Base-by-base conservation (phyloP, 2,329 filamentous ascomycete species). In the Pyrenochaeta sp. region DNA sequence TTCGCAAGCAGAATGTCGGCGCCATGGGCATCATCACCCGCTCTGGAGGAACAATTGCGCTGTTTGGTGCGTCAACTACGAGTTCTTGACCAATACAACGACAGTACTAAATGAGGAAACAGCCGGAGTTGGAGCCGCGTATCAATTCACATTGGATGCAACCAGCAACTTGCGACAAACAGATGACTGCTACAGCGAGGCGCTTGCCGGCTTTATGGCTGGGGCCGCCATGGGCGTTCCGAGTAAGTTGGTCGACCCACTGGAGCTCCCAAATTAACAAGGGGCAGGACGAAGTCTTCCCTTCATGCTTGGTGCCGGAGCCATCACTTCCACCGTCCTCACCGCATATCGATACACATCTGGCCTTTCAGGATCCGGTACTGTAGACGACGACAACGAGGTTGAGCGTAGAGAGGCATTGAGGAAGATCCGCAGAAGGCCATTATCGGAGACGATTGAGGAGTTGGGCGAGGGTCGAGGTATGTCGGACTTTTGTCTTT, bases 391-490 rank as follows among this genome's bases (percentile, higher is more conserved):
- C 34, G 80, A 86, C 27, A 85, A 88, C 59, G 89, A 93, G 70
- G 90, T 88, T 50, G 86, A 85, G 62, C 82, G 85, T 71, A 91
- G 91, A 75, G 85, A 93, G 71, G 79, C 78, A 53, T 52, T 92
- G 68, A 83, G 90, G 69, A 86, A 82, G 76, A 86, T 86, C 66
- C 87, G 87, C 71, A 83, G 90, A 69, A 77, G 86, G 67, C 87
- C 90, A 18, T 78, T 84, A 37, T 87, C 90, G 69, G 87, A 96
- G 77, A 96, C 89, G 2, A 77, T 96, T 55, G 82, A 84, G 17
- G 83, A 93, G 65, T 67, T 96, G 62, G 92, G 91, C 39, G 92
- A 96, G 78, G 90, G 90, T 57, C 83, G 91, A 82, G 90, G 90
- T 93, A 81, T 65, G 74, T 35, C 17, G 7, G 5, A 13, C 22